phyloP scores from a whole-genome alignment of 2,329 filamentous ascomycete genomes.

The Fusarium sp. region DNA sequence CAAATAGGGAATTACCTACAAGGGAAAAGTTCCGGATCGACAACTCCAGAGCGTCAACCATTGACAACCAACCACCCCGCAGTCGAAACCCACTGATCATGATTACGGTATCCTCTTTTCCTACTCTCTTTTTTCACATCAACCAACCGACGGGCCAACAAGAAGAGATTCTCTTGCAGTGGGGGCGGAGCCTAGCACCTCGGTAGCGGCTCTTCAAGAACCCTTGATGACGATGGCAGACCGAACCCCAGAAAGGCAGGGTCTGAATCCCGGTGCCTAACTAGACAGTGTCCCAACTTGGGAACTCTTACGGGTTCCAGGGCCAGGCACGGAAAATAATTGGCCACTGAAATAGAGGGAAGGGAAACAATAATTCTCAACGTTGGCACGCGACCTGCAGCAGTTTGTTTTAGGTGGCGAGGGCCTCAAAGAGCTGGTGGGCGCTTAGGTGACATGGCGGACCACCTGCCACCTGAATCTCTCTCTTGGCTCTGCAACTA shows the following conservation, averaged over 20 bases:
- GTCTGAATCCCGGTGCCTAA: neutral
- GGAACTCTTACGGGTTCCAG: neutral
- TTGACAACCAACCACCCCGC: constrained; percentile 35
- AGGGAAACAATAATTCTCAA: neutral
- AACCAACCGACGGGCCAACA: constrained; percentile 24
- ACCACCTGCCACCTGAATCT: constrained; percentile 40
- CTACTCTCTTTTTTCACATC: constrained; percentile 19
- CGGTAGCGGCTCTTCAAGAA: constrained; percentile 14
- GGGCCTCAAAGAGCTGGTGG: constrained; percentile 33
- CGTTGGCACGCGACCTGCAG: constrained; percentile 20
- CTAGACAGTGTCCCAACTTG: neutral
- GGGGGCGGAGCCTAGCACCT: constrained; percentile 27
- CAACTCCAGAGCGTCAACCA: constrained; percentile 22
- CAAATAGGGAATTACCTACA: constrained; percentile 20
- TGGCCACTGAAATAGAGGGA: neutral
- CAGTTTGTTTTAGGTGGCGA: constrained; percentile 37
- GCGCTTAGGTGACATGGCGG: constrained; percentile 30
- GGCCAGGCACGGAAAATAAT: neutral
- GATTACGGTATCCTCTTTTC: constrained; percentile 26
- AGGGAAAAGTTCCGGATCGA: constrained; percentile 25
- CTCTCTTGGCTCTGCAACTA: constrained; percentile 39
- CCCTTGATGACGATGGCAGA: constrained; percentile 29
- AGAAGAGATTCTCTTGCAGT: constrained; percentile 25
- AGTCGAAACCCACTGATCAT: constrained; percentile 40
- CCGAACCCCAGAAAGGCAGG: neutral